These are phyloP conservation scores for Xerocomellus amylosporus DNA, from an alignment of 768 basidiomycete genomes.

Conservation along the genomic window DNA sequence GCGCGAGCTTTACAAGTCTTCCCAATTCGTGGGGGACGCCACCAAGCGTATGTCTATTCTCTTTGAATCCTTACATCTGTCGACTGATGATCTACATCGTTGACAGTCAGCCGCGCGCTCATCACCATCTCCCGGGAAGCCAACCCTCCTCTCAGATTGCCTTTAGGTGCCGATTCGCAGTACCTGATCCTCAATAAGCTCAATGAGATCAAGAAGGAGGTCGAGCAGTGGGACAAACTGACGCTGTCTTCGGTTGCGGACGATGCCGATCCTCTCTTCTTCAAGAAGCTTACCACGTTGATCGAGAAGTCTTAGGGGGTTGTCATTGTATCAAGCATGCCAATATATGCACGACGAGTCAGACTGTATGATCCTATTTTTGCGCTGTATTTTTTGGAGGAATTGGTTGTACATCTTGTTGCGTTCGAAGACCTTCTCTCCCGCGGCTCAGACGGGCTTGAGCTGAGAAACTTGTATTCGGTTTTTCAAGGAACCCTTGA, in stretches of 20 bases:
- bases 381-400: constrained; percentile 12
- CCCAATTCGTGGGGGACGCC: not conserved
- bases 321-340: not conserved
- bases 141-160: constrained; percentile 22
- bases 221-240: constrained; percentile 14
- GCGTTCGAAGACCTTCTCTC: too few species aligned
- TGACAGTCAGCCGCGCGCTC: constrained; percentile 15
- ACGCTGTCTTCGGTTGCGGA: constrained; percentile 20
- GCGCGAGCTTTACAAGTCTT: constrained; percentile 5
- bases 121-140: constrained; percentile 16
- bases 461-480: not conserved
- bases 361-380: not conserved
- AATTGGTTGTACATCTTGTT: too few species aligned
- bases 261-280: constrained; percentile 16
- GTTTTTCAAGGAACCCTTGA: not conserved
- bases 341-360: not conserved
- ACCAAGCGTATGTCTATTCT: constrained; percentile 9
- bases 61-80: not conserved
- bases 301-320: not conserved
- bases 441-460: too few species aligned
- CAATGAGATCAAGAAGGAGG: constrained; percentile 14
- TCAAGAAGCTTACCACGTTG: constrained; percentile 3
- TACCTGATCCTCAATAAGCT: constrained; percentile 16
- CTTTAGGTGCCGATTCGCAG: constrained; percentile 21
- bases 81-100: not conserved